Conservation (phyloP, 1,139 yeast species). For the Debaryomyces psychrophilus region DNA sequence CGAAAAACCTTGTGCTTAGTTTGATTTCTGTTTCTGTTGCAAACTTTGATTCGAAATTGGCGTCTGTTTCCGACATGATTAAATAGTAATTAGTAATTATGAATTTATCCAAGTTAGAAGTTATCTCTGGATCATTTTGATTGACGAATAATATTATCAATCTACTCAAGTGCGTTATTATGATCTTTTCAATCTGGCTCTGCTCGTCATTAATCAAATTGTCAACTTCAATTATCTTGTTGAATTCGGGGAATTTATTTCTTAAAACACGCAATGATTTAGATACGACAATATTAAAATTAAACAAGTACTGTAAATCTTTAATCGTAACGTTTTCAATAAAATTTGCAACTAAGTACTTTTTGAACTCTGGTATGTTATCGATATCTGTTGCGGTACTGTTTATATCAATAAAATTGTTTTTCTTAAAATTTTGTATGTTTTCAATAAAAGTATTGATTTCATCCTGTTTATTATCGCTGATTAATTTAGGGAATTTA, state of each 20-base stretch:
- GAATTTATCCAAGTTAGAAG: constrained; percentile 31
- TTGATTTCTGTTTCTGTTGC: constrained; percentile 26
- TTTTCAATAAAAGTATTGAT: constrained; percentile 22
- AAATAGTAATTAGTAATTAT: constrained; percentile 27
- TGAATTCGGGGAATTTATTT: constrained; percentile 7
- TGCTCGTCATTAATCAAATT: constrained; percentile 19
- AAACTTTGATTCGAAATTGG: constrained; percentile 10
- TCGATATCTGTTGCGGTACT: constrained; percentile 8
- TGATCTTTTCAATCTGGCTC: constrained; percentile 17
- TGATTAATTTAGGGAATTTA: constrained; percentile 12
- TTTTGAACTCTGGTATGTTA: constrained; percentile 12
- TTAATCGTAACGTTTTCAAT: constrained; percentile 24
- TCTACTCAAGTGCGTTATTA: constrained; percentile 22
- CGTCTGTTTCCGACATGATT: constrained; percentile 14
- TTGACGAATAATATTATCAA: constrained; percentile 21
- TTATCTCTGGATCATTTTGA: constrained; percentile 7
- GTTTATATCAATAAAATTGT: constrained; percentile 15
- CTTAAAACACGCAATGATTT: constrained; percentile 20
- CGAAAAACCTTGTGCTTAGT: constrained; percentile 30
- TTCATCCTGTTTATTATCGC: constrained; percentile 11
- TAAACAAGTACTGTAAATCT: constrained; percentile 31
- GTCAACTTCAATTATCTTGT: constrained; percentile 3
- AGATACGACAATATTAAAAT: constrained; percentile 28
- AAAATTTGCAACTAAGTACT: constrained; percentile 25
- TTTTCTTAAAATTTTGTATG: constrained; percentile 24